A percentile compares a stretch with the other conserved stretches of the same genome.
phyloP scores from a whole-genome alignment of 2,329 filamentous ascomycete genomes.

The Colletotrichum incanum region DNA sequence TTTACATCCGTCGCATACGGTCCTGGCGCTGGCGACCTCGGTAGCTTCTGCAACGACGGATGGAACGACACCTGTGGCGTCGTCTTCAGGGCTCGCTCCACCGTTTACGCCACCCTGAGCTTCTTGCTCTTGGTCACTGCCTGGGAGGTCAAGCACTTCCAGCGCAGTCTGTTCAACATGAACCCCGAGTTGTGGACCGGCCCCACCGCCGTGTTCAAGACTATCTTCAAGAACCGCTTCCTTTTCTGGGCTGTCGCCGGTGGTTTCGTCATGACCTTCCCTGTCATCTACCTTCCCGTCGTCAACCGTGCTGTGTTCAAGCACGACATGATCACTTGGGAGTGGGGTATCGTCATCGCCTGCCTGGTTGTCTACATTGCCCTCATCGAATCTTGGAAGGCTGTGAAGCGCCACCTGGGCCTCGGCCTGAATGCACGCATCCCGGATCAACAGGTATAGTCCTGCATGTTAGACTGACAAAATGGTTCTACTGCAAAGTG shows the following conservation, averaged over 20 bases:
- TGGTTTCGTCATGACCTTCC: constrained; percentile 73
- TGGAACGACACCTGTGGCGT: constrained; percentile 66
- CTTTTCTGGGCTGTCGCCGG: constrained; percentile 75
- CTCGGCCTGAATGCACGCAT: constrained; percentile 49
- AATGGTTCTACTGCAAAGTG: constrained; percentile 2
- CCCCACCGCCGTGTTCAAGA: constrained; percentile 67
- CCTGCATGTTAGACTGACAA: neutral
- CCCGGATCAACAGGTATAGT: constrained; percentile 21
- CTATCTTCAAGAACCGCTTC: constrained; percentile 80
- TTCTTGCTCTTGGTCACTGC: constrained; percentile 79
- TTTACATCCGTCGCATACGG: constrained; percentile 75
- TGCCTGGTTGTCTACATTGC: constrained; percentile 73
- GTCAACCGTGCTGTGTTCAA: constrained; percentile 79
- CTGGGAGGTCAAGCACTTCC: constrained; percentile 82
- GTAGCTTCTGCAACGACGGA: constrained; percentile 70
- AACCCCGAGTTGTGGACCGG: constrained; percentile 66
- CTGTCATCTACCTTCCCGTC: constrained; percentile 77
- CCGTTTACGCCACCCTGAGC: constrained; percentile 78
- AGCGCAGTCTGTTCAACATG: constrained; percentile 79
- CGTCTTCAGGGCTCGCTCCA: constrained; percentile 76
- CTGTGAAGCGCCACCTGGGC: constrained; percentile 68
- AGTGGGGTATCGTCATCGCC: constrained; percentile 79
- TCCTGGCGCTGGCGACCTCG: constrained; percentile 64
- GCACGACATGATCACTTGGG: constrained; percentile 78
- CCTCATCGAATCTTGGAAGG: constrained; percentile 80